Percentiles rank a stretch among this genome's conserved stretches.
phyloP scores from a whole-genome alignment of 306 rosid genomes.

The Inga leiocalycina region DNA sequence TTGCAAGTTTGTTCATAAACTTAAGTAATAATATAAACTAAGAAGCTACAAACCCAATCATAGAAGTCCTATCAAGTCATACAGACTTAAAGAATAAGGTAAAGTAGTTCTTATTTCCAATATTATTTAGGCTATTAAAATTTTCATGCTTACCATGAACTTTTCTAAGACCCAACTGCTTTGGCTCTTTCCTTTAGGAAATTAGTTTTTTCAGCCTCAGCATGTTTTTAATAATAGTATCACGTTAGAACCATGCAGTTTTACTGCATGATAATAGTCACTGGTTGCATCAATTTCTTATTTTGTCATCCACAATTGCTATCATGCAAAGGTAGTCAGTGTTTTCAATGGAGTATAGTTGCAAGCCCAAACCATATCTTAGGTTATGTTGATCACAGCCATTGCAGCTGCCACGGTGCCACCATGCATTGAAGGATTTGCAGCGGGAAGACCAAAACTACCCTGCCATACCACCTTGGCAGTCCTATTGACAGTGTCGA shows the following conservation, averaged over 20 bases:
- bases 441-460: neutral
- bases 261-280: neutral
- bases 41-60: neutral
- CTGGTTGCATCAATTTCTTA: neutral
- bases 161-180: neutral
- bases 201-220: neutral
- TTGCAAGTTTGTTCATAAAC: no score
- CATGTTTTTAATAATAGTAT: no score
- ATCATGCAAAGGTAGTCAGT: neutral
- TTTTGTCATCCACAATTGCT: neutral
- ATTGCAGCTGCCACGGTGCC: neutral
- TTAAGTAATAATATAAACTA: no score
- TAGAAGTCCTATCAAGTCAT: neutral
- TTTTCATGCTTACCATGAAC: neutral
- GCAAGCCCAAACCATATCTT: neutral
- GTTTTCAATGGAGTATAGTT: no score
- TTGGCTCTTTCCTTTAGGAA: no score
- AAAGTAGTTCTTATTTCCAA: neutral
- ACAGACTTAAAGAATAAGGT: neutral
- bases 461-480: neutral
- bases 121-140: neutral
- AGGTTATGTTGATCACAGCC: neutral
- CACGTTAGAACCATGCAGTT: neutral
- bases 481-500: neutral
- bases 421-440: neutral